phyloP scores from a whole-genome alignment of 768 basidiomycete genomes.

The Leccinum fibrillosum region DNA sequence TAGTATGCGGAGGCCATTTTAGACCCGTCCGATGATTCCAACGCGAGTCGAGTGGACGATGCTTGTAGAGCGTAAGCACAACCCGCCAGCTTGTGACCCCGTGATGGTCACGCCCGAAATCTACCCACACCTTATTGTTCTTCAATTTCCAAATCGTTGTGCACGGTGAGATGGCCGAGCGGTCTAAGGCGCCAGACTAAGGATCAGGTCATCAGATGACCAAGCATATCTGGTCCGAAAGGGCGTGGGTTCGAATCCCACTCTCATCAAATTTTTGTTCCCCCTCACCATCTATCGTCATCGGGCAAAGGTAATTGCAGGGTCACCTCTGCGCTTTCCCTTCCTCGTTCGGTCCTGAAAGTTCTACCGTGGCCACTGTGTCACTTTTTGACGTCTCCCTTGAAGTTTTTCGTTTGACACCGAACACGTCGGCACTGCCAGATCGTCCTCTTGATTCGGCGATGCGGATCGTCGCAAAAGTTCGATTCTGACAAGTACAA shows the following conservation, averaged over 20 bases:
- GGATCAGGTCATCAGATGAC: conserved; percentile 35
- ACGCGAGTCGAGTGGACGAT: conserved; percentile 4
- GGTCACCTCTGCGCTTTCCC: too few relatives aligned
- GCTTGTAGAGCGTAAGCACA: conserved; percentile 1
- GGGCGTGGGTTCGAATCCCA: conserved; percentile 43
- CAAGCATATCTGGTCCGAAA: conserved; percentile 35
- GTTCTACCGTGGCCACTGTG: too few relatives aligned
- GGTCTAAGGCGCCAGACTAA: conserved; percentile 65
- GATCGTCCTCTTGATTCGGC: too few relatives aligned
- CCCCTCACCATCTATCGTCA: too few relatives aligned
- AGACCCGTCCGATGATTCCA: conserved; percentile 10
- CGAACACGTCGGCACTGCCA: too few relatives aligned
- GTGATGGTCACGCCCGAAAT: conserved; percentile 20
- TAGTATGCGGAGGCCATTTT: conserved; percentile 83
- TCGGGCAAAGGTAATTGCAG: too few relatives aligned
- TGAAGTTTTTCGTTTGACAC: too few relatives aligned
- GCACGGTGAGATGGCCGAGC: conserved; percentile 50
- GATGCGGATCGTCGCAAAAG: too few relatives aligned
- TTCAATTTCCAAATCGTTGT: background rate
- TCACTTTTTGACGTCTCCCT: too few relatives aligned
- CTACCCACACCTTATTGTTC: background rate
- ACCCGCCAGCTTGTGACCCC: conserved; percentile 12
- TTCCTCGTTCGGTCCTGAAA: too few relatives aligned
- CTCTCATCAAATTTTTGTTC: conserved; percentile 27
- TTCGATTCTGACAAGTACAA: too few relatives aligned